Evolutionary conservation across 108 stramenopile species (phyloP).

Genomic region (Cylindrotheca closterium): DNA sequence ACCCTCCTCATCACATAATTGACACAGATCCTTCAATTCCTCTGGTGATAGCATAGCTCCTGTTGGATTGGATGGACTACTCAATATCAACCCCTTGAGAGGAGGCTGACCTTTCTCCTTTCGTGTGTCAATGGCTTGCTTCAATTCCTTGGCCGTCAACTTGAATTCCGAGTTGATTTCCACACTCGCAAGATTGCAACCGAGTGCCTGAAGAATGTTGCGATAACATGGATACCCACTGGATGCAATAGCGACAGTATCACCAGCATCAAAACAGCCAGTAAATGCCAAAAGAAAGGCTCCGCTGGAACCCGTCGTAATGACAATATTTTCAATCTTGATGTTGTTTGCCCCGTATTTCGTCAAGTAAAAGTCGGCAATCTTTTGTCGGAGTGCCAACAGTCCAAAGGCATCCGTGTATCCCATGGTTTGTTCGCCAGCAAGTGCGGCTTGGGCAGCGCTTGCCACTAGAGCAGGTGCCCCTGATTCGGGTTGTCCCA

Average conservation of each 20-base stretch:
- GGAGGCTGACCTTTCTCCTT: slow-evolving; percentile 28
- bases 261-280: slow-evolving; percentile 85
- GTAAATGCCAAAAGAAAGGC: slow-evolving; percentile 88
- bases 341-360: slow-evolving; percentile 48
- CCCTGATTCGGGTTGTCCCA: slow-evolving; percentile 87
- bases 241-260: slow-evolving; percentile 78
- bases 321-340: slow-evolving; percentile 61
- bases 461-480: slow-evolving; percentile 72
- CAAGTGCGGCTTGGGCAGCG: slow-evolving; percentile 68
- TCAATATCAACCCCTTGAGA: slow-evolving; percentile 84
- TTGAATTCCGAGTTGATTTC: slow-evolving; percentile 78
- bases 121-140: slow-evolving; percentile 47
- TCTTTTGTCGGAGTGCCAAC: slow-evolving; percentile 60
- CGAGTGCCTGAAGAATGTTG: slow-evolving; percentile 84
- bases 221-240: slow-evolving; percentile 93
- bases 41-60: slow-evolving; percentile 82
- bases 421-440: slow-evolving; percentile 53
- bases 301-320: slow-evolving; percentile 87
- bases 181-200: slow-evolving; percentile 63
- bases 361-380: slow-evolving; percentile 62
- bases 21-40: slow-evolving; percentile 79
- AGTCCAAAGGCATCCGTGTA: slow-evolving; percentile 93
- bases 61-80: slow-evolving; percentile 86
- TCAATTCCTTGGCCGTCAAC: slow-evolving; percentile 76
- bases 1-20: slow-evolving; percentile 69